Evolutionary conservation across 305 asterid genomes (phyloP).

Genomic region (Striga hermonthica): DNA sequence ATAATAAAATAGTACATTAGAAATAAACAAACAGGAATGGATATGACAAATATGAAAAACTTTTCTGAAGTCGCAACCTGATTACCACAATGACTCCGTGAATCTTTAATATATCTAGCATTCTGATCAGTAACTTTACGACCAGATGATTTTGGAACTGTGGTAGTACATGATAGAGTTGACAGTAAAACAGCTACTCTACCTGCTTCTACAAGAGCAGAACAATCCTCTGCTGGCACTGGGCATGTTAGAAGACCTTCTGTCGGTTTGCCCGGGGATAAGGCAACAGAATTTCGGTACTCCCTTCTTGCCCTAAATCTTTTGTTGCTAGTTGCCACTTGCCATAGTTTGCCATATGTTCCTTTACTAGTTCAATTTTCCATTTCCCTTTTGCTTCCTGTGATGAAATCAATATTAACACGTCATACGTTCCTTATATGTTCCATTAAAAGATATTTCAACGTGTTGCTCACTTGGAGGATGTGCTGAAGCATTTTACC

Average conservation of each 20-base stretch:
- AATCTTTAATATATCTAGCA: constrained; percentile 20
- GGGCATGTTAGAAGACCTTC: constrained; percentile 46
- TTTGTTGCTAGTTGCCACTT: not conserved
- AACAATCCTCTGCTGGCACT: constrained; percentile 45
- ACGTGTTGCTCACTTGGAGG: constrained; percentile 8
- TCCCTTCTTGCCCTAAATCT: constrained; percentile 24
- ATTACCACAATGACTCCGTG: not conserved
- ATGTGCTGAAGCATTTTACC: not conserved
- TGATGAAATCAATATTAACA: not conserved
- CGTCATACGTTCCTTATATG: not conserved
- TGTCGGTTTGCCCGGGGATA: constrained; percentile 43
- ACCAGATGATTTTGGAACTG: constrained; percentile 90
- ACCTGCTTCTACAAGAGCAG: constrained; percentile 36
- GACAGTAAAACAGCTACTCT: constrained; percentile 45
- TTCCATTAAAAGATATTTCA: constrained; percentile 2
- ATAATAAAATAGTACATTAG: not conserved
- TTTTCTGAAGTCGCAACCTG: too few relatives aligned
- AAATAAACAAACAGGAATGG: too few relatives aligned
- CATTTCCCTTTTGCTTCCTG: constrained; percentile 17
- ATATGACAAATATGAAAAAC: too few relatives aligned
- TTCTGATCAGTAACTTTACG: constrained; percentile 33
- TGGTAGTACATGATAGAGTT: constrained; percentile 61
- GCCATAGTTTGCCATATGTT: not conserved
- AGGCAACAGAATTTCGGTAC: constrained; percentile 52
- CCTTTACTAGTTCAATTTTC: not conserved